phyloP scores from a whole-genome alignment of 768 basidiomycete genomes.

The Rossbeevera mucosa region DNA sequence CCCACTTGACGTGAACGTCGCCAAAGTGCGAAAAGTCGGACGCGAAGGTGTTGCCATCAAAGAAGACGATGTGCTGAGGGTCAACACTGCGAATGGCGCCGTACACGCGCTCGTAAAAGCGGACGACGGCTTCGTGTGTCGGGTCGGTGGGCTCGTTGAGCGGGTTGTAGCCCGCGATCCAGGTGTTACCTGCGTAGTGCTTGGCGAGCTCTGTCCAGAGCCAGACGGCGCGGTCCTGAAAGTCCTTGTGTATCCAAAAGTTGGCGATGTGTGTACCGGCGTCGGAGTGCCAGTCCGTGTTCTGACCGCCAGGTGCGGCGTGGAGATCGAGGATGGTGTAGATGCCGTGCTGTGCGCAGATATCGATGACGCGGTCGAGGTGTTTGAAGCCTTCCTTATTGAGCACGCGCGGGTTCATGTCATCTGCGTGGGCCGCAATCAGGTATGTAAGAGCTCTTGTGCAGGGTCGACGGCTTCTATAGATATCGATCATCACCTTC shows the following conservation, averaged over 20 bases:
- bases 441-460: not conserved
- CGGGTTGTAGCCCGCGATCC: slow-evolving; percentile 86
- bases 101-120: slow-evolving; percentile 66
- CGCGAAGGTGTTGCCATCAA: slow-evolving; percentile 83
- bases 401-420: slow-evolving; percentile 74
- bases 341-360: slow-evolving; percentile 72
- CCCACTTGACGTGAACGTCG: slow-evolving; percentile 56
- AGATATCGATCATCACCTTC: slow-evolving; percentile 33
- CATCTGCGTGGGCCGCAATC: slow-evolving; percentile 38
- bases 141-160: slow-evolving; percentile 79
- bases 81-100: slow-evolving; percentile 69
- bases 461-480: not conserved
- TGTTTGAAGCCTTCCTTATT: slow-evolving; percentile 74
- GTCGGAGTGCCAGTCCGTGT: slow-evolving; percentile 79
- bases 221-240: slow-evolving; percentile 74
- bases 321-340: slow-evolving; percentile 81
- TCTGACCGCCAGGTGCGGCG: slow-evolving; percentile 69
- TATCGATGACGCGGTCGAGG: slow-evolving; percentile 73
- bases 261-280: slow-evolving; percentile 64
- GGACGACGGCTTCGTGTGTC: slow-evolving; percentile 56
- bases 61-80: slow-evolving; percentile 66
- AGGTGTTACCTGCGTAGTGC: slow-evolving; percentile 72
- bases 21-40: slow-evolving; percentile 72
- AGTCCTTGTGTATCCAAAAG: slow-evolving; percentile 82
- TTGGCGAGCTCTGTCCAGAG: slow-evolving; percentile 73